A percentile compares a stretch with the other conserved stretches of the same genome.
Evolutionary conservation across 2,329 filamentous ascomycete genomes (phyloP).

Genomic region (Penicillium hesseltinei): DNA sequence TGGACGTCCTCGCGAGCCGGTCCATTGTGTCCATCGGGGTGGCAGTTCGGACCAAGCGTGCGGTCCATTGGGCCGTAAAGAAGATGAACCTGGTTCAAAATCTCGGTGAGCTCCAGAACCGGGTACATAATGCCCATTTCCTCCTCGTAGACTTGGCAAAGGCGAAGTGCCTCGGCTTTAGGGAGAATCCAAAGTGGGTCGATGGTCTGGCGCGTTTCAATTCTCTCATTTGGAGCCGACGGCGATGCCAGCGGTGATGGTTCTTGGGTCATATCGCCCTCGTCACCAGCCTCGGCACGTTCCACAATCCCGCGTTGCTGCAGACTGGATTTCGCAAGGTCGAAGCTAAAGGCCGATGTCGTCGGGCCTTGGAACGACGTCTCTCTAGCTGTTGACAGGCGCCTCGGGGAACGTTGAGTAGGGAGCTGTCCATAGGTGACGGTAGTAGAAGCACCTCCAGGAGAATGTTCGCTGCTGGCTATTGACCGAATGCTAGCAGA

Average conservation of each 20-base stretch:
- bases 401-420: constrained; percentile 17
- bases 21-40: constrained; percentile 36
- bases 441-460: constrained; percentile 4
- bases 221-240: constrained; percentile 20
- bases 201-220: constrained; percentile 37
- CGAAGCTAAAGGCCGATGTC: constrained; percentile 76
- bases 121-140: constrained; percentile 91
- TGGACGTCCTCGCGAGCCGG: constrained; percentile 62
- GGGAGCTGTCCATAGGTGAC: constrained; percentile 10
- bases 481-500: constrained; percentile 69
- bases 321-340: constrained; percentile 79
- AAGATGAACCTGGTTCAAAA: constrained; percentile 65
- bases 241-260: constrained; percentile 35
- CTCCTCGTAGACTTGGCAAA: constrained; percentile 78
- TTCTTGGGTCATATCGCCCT: constrained; percentile 53
- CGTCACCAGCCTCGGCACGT: constrained; percentile 45
- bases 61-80: constrained; percentile 50
- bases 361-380: constrained; percentile 79
- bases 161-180: constrained; percentile 73
- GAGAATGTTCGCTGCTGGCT: constrained; percentile 41
- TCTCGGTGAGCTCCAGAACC: constrained; percentile 66
- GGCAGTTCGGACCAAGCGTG: not conserved
- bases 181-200: constrained; percentile 77
- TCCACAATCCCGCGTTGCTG: constrained; percentile 82
- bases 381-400: constrained; percentile 43